These are phyloP conservation scores for Amniculicola lignicola DNA, from an alignment of 495 filamentous ascomycete species.

Conservation along the genomic window DNA sequence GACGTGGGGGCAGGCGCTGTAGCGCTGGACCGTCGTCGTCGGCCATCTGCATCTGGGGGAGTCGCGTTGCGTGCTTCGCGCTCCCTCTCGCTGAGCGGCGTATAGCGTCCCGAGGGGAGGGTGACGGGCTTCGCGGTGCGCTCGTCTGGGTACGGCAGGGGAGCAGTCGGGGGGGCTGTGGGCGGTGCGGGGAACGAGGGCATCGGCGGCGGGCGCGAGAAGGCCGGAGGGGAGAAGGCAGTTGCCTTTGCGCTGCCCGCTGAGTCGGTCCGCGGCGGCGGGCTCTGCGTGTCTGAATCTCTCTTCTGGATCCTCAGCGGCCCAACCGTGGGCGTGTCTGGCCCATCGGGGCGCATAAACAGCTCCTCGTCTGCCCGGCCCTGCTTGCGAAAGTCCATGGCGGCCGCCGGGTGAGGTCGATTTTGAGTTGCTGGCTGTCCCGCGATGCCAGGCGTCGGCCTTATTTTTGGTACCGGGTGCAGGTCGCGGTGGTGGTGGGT, in stretches of 20 bases:
- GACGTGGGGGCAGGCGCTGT: conserved; percentile 22
- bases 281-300: conserved; percentile 43
- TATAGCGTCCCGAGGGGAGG: conserved; percentile 41
- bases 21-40: conserved; percentile 29
- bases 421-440: conserved; percentile 9
- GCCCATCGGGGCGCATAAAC: conserved; percentile 33
- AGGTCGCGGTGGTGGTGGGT: conserved; percentile 1
- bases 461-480: conserved; percentile 32
- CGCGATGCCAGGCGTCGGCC: conserved; percentile 14
- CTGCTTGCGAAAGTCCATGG: conserved; percentile 32
- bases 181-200: conserved; percentile 55
- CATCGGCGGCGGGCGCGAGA: conserved; percentile 44
- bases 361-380: conserved; percentile 41
- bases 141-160: conserved; percentile 77
- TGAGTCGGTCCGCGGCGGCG: conserved; percentile 40
- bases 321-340: conserved; percentile 63
- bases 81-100: conserved; percentile 51
- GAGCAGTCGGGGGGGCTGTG: conserved; percentile 62
- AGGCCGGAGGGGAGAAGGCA: conserved; percentile 49
- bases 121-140: conserved; percentile 48
- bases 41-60: conserved; percentile 27
- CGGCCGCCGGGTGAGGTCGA: neutral
- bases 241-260: conserved; percentile 40
- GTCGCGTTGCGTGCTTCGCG: conserved; percentile 37
- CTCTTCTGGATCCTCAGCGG: conserved; percentile 83